Percentiles rank a stretch among this genome's conserved stretches.
phyloP scores from a whole-genome alignment of 2,329 filamentous ascomycete species.

The Spiromastix sp. region DNA sequence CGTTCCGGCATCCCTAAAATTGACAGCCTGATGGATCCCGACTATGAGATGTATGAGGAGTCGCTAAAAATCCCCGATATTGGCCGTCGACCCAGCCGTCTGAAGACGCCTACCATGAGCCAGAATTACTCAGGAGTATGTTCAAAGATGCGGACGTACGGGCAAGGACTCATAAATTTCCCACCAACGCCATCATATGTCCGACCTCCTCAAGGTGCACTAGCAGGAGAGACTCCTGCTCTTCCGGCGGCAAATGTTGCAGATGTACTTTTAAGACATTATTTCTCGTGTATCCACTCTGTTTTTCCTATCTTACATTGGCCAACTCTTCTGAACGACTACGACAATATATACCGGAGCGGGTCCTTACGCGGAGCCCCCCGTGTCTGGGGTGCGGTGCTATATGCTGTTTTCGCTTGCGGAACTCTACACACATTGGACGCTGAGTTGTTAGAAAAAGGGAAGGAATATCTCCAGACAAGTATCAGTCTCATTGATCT shows the following conservation, averaged over 20 bases:
- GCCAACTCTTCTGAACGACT: slow-evolving; percentile 66
- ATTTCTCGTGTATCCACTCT: slow-evolving; percentile 65
- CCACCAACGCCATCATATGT: slow-evolving; percentile 57
- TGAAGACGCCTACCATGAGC: slow-evolving; percentile 47
- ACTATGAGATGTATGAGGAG: slow-evolving; percentile 31
- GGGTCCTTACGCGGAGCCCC: slow-evolving; percentile 51
- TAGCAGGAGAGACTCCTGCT: slow-evolving; percentile 48
- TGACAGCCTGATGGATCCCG: slow-evolving; percentile 35
- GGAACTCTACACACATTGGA: slow-evolving; percentile 63
- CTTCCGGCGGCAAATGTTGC: slow-evolving; percentile 61
- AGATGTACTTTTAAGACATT: slow-evolving; percentile 64
- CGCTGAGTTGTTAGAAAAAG: slow-evolving; percentile 46
- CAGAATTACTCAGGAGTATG: slow-evolving; percentile 64
- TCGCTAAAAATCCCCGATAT: slow-evolving; percentile 52
- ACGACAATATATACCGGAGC: slow-evolving; percentile 64
- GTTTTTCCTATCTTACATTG: slow-evolving; percentile 82
- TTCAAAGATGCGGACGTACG: slow-evolving; percentile 60
- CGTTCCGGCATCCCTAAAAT: slow-evolving; percentile 51
- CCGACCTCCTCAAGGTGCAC: slow-evolving; percentile 34
- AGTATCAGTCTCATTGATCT: slow-evolving; percentile 63
- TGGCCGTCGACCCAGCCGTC: slow-evolving; percentile 54
- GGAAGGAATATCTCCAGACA: slow-evolving; percentile 59
- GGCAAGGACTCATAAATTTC: slow-evolving; percentile 69
- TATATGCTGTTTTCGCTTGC: slow-evolving; percentile 75
- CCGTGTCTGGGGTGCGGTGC: slow-evolving; percentile 64